A percentile compares a stretch with the other conserved stretches of the same genome.
Conservation (phyloP, 345 rosid genomes). For the Limnanthes douglasii region DNA sequence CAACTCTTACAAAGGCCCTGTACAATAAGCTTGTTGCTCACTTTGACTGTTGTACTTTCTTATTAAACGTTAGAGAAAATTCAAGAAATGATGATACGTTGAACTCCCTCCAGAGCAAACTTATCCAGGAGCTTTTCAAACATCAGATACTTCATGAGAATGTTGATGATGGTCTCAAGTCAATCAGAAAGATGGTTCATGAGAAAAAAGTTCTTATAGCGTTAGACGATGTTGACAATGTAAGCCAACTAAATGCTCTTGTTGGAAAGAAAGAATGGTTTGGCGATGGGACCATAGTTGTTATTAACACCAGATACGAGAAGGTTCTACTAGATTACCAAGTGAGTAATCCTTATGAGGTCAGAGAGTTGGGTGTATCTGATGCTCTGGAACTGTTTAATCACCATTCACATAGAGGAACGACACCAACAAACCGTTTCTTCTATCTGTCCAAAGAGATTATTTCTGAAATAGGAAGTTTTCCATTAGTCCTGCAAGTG, state of each 20-base stretch:
- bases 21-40: background rate
- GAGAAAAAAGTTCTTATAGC: no score
- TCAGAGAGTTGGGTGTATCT: conserved; percentile 13
- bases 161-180: conserved; percentile 9
- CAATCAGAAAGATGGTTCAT: no score
- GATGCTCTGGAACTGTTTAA: conserved; percentile 28
- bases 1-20: conserved; percentile 7
- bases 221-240: no score
- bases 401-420: conserved; percentile 28
- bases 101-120: conserved; percentile 17
- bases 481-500: conserved; percentile 42
- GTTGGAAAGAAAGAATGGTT: no score
- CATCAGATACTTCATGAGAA: background rate
- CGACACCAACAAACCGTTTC: conserved; percentile 16
- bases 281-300: conserved; percentile 19
- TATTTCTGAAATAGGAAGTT: no score
- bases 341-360: conserved; percentile 18
- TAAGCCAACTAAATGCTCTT: no score
- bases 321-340: conserved; percentile 9
- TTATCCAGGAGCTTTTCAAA: conserved; percentile 13
- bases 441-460: conserved; percentile 14
- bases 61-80: no score
- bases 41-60: conserved; percentile 5
- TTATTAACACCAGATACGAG: conserved; percentile 31
- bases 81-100: conserved; percentile 7